A percentile compares a stretch with the other conserved stretches of the same genome.
These are phyloP conservation scores for Podaxis sp. DNA, from an alignment of 768 basidiomycete genomes.

Conservation along the genomic window DNA sequence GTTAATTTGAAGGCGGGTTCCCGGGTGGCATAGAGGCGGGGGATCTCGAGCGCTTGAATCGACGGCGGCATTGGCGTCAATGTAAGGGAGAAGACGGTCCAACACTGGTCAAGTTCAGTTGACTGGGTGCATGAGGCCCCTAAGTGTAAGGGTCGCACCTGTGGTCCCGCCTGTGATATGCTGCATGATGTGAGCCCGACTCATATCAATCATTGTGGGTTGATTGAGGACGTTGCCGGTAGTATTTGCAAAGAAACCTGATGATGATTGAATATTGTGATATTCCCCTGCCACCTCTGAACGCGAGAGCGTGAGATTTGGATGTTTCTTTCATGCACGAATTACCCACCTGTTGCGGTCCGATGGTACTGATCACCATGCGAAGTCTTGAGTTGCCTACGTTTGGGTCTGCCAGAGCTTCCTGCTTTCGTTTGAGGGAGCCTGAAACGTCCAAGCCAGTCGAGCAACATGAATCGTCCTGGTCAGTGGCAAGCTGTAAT, in stretches of 20 bases:
- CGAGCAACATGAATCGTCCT: background rate
- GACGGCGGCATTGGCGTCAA: background rate
- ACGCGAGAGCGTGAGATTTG: too few species aligned
- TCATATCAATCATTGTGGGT: background rate
- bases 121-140: background rate
- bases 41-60: background rate
- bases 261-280: too few species aligned
- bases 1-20: background rate
- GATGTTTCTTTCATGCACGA: too few species aligned
- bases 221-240: background rate
- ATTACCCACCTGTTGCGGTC: too few species aligned
- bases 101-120: background rate
- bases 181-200: background rate
- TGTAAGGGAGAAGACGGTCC: background rate
- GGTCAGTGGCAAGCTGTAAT: background rate
- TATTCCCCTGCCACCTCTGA: too few species aligned
- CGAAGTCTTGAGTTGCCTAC: too few species aligned
- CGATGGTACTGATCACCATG: too few species aligned
- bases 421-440: background rate
- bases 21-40: background rate
- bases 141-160: too few species aligned
- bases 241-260: too few species aligned
- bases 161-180: too few species aligned
- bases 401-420: background rate
- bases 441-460: background rate